Conservation (phyloP, 2,329 filamentous ascomycete genomes). For the Claviceps fusiformis region DNA sequence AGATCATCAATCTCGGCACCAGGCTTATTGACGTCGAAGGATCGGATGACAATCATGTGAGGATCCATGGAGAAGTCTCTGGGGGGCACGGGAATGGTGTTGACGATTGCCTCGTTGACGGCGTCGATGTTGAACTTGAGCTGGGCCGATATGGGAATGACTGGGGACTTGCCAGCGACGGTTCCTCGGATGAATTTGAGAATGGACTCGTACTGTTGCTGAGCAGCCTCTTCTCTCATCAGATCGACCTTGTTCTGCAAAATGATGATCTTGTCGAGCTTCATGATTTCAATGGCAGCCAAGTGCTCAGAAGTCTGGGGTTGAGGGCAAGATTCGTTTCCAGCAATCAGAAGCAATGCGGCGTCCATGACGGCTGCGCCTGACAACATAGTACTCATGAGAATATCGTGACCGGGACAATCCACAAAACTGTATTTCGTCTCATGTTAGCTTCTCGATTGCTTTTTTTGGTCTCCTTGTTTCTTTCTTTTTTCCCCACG, state of each 20-base stretch:
- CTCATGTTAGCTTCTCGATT: conserved; percentile 7
- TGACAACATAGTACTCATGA: conserved; percentile 99
- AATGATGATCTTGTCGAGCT: conserved; percentile 98
- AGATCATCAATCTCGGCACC: conserved; percentile 97
- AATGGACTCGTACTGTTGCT: conserved; percentile 92
- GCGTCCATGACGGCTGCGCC: conserved; percentile 99
- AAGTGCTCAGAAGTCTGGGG: conserved; percentile 98
- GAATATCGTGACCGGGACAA: conserved; percentile 99
- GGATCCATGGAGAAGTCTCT: conserved; percentile 86
- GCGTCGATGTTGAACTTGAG: conserved; percentile 99
- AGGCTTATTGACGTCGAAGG: conserved; percentile 99
- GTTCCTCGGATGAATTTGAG: conserved; percentile 97
- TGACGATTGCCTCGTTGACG: conserved; percentile 90
- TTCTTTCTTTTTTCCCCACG: neutral
- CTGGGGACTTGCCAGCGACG: conserved; percentile 83
- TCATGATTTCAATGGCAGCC: conserved; percentile 99
- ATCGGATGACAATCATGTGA: conserved; percentile 98
- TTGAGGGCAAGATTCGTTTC: conserved; percentile 96
- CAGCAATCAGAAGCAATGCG: conserved; percentile 86
- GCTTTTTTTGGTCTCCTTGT: no score
- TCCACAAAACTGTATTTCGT: conserved; percentile 66
- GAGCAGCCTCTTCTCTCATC: conserved; percentile 89
- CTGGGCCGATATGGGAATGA: conserved; percentile 95
- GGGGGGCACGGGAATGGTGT: conserved; percentile 81
- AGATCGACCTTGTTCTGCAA: conserved; percentile 99